Percentiles rank a stretch among this genome's conserved stretches.
Conservation (phyloP, 2,329 filamentous ascomycete species). For the Penicillium italicum region DNA sequence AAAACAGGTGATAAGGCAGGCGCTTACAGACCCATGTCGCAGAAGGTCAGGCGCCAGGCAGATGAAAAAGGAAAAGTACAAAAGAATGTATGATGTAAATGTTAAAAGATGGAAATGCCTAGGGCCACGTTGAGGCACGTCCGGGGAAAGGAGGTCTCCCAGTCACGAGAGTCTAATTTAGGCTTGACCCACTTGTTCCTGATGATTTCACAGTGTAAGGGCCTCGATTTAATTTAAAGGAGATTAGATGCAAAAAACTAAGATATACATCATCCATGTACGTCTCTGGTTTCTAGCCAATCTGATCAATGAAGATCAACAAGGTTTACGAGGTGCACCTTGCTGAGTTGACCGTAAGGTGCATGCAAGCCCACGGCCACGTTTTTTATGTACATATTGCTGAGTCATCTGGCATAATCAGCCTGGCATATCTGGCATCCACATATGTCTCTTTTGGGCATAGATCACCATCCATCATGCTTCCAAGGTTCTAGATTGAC, state of each 20-base stretch:
- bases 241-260: not conserved
- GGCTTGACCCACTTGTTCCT: constrained; percentile 21
- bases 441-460: not conserved
- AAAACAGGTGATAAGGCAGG: constrained; percentile 71
- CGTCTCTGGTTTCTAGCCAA: not conserved
- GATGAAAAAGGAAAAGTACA: not conserved
- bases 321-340: not conserved
- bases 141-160: constrained; percentile 26
- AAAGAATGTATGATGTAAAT: constrained; percentile 2
- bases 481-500: constrained; percentile 1
- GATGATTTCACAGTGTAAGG: constrained; percentile 2
- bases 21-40: constrained; percentile 45
- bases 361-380: not conserved
- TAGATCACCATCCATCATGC: not conserved
- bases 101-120: constrained; percentile 3
- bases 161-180: constrained; percentile 26
- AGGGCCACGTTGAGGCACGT: constrained; percentile 21
- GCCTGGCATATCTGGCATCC: not conserved
- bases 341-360: not conserved
- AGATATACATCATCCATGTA: not conserved
- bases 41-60: constrained; percentile 4
- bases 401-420: not conserved
- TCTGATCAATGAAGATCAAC: not conserved
- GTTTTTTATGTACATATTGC: not conserved
- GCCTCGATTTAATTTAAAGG: not conserved